Conservation (phyloP, 495 filamentous ascomycete species). For the Monascus purpureus region DNA sequence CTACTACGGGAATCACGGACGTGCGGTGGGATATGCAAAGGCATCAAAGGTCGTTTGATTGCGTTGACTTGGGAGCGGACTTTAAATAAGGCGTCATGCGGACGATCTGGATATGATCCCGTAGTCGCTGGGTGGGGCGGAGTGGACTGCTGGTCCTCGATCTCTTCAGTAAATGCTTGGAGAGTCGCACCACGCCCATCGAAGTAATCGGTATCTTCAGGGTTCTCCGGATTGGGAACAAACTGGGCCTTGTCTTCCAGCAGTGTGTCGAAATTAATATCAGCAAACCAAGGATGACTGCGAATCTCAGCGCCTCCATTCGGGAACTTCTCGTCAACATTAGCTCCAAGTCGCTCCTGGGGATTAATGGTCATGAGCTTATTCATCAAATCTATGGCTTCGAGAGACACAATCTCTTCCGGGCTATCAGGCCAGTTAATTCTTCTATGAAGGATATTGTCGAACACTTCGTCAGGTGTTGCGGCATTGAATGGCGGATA, state of each 20-base stretch:
- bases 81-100: slow-evolving; percentile 86
- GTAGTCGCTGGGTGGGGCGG: slow-evolving; percentile 37
- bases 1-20: slow-evolving; percentile 71
- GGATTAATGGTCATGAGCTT: slow-evolving; percentile 74
- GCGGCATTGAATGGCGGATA: slow-evolving; percentile 86
- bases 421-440: slow-evolving; percentile 77
- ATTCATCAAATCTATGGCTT: slow-evolving; percentile 89
- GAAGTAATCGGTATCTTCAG: slow-evolving; percentile 97
- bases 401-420: slow-evolving; percentile 58
- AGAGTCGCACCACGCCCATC: slow-evolving; percentile 82
- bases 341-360: slow-evolving; percentile 66
- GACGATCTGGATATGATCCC: slow-evolving; percentile 54
- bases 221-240: slow-evolving; percentile 83
- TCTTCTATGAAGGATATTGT: slow-evolving; percentile 79
- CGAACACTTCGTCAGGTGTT: slow-evolving; percentile 88
- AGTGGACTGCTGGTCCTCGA: slow-evolving; percentile 79
- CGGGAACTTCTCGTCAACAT: slow-evolving; percentile 60
- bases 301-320: slow-evolving; percentile 85
- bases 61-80: slow-evolving; percentile 76
- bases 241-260: slow-evolving; percentile 90
- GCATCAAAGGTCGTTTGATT: slow-evolving; percentile 80
- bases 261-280: slow-evolving; percentile 78
- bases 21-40: slow-evolving; percentile 88
- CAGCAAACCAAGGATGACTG: slow-evolving; percentile 75
- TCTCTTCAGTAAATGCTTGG: slow-evolving; percentile 79